Base-by-base conservation (phyloP, 2,329 filamentous ascomycete species). In the Monilinia fructigena region DNA sequence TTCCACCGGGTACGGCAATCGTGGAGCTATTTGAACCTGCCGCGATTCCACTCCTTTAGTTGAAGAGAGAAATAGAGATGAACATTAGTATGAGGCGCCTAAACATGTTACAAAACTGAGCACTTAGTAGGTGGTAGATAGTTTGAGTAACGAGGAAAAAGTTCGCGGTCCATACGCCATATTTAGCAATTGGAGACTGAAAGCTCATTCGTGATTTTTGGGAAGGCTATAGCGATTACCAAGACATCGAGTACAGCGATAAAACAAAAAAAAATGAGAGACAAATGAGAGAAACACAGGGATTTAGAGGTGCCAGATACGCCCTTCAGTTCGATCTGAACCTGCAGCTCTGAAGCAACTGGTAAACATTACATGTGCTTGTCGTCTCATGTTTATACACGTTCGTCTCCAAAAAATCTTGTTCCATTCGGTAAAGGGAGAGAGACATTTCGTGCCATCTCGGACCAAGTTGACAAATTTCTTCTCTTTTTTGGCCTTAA, bases 161-260 rank as follows among this genome's bases (percentile, higher is more conserved):
- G 42, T 66, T 66, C 10, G 65, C 58, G 20, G 63, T 63, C 58
- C 50, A 66, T 31, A 66, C 52, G 23, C 62, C 60, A 16, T 42
- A 3, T 11, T 7, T 42, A 42, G 12, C 40, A 42, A 42, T 42
- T 42, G 40, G 31, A 6, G 31, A 35, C 31, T 35, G 31, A 40
- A 40, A 40, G 11, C 38, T 14, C 42, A 20, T 47, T 47, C 50
- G 50, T 63, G 50, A 55, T 63, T 54, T 26, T 63, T 12, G 61
- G 50, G 50, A 63, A 50, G 35, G 61, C 61, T 16, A 38, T 63
- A 28, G 61, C 35, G 18, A 63, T 63, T 18, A 63, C 45, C 7
- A 23, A 54, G 20, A 20, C 35, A 20, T 63, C 42, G 14, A 47
- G 42, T 18, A 14, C 42, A 45, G 42, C 12, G 42, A 45, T 5